Conservation (phyloP, 2,329 filamentous ascomycete species). For the Fusarium continuum region DNA sequence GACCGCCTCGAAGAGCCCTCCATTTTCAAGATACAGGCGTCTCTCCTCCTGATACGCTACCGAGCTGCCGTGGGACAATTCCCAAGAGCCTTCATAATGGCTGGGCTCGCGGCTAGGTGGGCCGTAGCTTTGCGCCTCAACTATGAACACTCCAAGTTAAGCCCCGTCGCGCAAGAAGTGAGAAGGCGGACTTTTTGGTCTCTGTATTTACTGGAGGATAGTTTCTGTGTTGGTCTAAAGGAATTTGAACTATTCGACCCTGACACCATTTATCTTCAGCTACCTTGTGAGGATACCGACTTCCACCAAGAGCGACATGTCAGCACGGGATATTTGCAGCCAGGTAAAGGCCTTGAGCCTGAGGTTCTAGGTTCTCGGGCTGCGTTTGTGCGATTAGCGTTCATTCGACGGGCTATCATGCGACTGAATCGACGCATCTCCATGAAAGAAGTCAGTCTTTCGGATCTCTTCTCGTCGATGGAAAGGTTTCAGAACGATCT, state of each 20-base stretch:
- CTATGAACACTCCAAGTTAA: conserved; percentile 40
- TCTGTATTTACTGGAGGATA: conserved; percentile 40
- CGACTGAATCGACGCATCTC: conserved; percentile 39
- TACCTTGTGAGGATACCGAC: conserved; percentile 40
- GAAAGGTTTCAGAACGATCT: conserved; percentile 43
- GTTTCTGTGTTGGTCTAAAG: conserved; percentile 42
- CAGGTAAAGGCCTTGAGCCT: conserved; percentile 41
- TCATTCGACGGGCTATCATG: conserved; percentile 38
- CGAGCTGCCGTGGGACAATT: conserved; percentile 41
- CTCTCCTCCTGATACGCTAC: conserved; percentile 40
- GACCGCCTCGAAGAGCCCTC: conserved; percentile 40
- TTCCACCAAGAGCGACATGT: conserved; percentile 34
- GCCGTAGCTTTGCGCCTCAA: conserved; percentile 43
- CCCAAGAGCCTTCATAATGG: conserved; percentile 43
- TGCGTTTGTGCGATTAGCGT: conserved; percentile 38
- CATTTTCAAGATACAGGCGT: conserved; percentile 43
- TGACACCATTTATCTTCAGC: conserved; percentile 39
- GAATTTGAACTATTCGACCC: conserved; percentile 43
- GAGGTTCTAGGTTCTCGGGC: conserved; percentile 36
- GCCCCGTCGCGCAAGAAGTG: conserved; percentile 40
- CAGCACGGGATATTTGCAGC: conserved; percentile 40
- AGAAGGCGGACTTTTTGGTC: conserved; percentile 42
- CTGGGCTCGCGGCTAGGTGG: conserved; percentile 40
- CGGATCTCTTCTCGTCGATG: conserved; percentile 39
- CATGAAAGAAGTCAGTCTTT: conserved; percentile 38